Percentiles rank a stretch among this genome's conserved stretches.
phyloP scores from a whole-genome alignment of 2,329 filamentous ascomycete species.

The Trichoderma pleuroti region DNA sequence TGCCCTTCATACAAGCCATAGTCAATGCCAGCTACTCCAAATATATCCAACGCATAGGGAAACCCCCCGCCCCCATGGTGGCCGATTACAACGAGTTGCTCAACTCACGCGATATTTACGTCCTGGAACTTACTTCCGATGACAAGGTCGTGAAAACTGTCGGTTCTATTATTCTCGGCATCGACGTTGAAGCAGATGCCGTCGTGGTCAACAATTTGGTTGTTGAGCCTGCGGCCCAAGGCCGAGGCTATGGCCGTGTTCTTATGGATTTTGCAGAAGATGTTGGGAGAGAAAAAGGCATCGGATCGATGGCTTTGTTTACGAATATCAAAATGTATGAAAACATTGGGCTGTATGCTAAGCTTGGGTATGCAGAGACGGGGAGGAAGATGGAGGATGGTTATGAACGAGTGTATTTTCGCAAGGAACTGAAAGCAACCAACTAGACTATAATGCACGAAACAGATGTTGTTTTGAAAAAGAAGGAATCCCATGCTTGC shows the following conservation, averaged over 20 bases:
- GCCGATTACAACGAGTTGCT: constrained; percentile 33
- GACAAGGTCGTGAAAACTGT: not conserved
- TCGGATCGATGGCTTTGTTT: constrained; percentile 29
- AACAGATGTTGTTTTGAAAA: not conserved
- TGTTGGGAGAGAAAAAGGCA: constrained; percentile 25
- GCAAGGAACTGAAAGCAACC: constrained; percentile 24
- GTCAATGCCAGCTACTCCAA: constrained; percentile 33
- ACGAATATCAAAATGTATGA: constrained; percentile 37
- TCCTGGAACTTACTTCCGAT: not conserved
- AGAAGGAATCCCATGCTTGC: not conserved
- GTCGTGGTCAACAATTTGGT: constrained; percentile 31
- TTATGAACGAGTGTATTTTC: constrained; percentile 36
- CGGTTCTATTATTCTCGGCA: constrained; percentile 27
- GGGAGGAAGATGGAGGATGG: constrained; percentile 31
- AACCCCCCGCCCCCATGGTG: constrained; percentile 36
- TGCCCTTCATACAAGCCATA: constrained; percentile 28
- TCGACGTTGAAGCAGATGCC: constrained; percentile 20
- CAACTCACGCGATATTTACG: constrained; percentile 25
- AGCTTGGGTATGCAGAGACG: constrained; percentile 34
- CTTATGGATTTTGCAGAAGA: constrained; percentile 33
- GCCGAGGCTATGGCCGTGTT: constrained; percentile 31
- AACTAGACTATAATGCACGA: not conserved
- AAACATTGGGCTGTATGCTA: constrained; percentile 29
- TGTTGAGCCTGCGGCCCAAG: constrained; percentile 30
- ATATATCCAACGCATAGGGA: constrained; percentile 35